Conservation (phyloP, 2,329 filamentous ascomycete species). For the Aspergillus texensis region DNA sequence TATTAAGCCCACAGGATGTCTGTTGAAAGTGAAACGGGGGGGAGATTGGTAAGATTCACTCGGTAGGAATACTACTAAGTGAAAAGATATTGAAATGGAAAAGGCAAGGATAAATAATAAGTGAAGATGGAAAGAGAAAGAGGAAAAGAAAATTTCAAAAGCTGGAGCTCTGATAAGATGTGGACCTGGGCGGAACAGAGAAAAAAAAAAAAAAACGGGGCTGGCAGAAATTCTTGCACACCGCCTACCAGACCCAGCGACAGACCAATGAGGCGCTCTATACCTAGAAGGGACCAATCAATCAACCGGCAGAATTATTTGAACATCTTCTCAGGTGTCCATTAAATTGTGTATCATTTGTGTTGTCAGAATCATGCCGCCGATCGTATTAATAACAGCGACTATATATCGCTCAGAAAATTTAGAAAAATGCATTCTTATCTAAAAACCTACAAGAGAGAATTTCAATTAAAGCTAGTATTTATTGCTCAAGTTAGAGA, state of each 20-base stretch:
- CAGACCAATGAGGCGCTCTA: not conserved
- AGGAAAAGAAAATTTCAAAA: conserved; percentile 25
- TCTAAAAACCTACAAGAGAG: too few relatives aligned
- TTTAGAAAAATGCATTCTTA: too few relatives aligned
- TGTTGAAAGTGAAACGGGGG: conserved; percentile 32
- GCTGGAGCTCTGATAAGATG: conserved; percentile 34
- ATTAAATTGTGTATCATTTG: too few relatives aligned
- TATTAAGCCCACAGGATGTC: conserved; percentile 41
- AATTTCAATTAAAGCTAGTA: too few relatives aligned
- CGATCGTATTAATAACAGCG: too few relatives aligned
- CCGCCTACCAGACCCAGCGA: conserved; percentile 28
- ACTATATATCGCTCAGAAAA: too few relatives aligned
- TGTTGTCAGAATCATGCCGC: too few relatives aligned
- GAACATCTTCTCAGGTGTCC: too few relatives aligned
- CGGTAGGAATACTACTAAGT: conserved; percentile 19
- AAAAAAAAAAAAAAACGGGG: conserved; percentile 30
- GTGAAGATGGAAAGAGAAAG: conserved; percentile 14
- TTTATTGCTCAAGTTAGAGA: too few relatives aligned
- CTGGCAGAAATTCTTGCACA: conserved; percentile 32
- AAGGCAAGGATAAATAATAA: conserved; percentile 9
- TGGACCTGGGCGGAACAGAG: not conserved
- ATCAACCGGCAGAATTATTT: not conserved
- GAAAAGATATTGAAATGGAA: conserved; percentile 17
- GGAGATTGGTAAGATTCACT: conserved; percentile 12
- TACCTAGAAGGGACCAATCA: not conserved